Evolutionary conservation across 176 grass and related monocot species (phyloP), one percentile per base, ranked within the genome.

Genomic region (Oropetium thomaeum): DNA sequence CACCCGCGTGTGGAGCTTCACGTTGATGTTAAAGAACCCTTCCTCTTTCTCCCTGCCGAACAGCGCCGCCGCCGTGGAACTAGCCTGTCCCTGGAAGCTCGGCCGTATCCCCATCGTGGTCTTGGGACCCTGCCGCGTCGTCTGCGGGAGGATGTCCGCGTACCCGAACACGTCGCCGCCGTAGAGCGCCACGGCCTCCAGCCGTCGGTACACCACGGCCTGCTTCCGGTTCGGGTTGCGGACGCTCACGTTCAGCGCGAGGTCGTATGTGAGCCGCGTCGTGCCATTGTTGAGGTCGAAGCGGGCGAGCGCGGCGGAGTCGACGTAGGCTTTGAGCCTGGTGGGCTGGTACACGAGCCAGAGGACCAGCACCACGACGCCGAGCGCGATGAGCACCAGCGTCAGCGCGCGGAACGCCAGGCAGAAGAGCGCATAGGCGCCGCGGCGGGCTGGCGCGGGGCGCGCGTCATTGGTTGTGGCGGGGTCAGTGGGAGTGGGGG

Each of bases 301-400:
- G 65, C 63, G 67, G 4, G 65, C 73, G 65, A 90, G 78, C 48
- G 33, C 41, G 13, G 88, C 88, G 19, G 81, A 29, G 72, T 85
- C 66, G 10, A 85, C 67, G 78, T 77, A 73, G 6, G 78, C 88
- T 45, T 79, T 78, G 75, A 90, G 73, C 25, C 44, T 31, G 51
- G 15, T 79, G n/a, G 88, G 92, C 55, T 78, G 88, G 70, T 66
- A 88, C 17, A 90, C 83, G 40, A 90, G 65, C 88, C 79, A 94
- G 23, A 85, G 80, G 41, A 90, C 32, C 22, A 94, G 55, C 42
- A 74, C 31, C 27, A 77, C 26, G 20, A 83, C 40, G 70, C 85
- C 82, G 65, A 86, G 29, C 16, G 47, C 77, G 78, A 90, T 31
- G 16, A 82, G 41, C 28, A 45, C 43, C 2, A 84, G 11, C 14